Evolutionary conservation across 164 flowering plant genomes (phyloP).

Genomic region (Nelumbo lutea): DNA sequence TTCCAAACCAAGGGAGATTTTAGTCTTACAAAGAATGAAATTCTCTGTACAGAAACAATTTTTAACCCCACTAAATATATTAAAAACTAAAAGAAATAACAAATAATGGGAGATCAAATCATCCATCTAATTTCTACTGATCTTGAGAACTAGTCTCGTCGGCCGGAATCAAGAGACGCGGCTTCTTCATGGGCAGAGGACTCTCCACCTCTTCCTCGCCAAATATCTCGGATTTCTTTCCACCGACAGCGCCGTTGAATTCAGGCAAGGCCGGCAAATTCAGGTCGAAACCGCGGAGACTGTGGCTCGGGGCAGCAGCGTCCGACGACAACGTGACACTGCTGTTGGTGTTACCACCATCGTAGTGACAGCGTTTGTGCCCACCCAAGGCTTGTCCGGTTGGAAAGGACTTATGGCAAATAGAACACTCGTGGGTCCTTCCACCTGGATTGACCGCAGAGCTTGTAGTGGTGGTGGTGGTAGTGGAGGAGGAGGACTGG

Average conservation of each 20-base stretch:
- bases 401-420: constrained; percentile 49
- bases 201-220: constrained; percentile 47
- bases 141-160: background rate
- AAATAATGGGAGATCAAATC: background rate
- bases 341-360: constrained; percentile 27
- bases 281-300: constrained; percentile 50
- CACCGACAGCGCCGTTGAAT: constrained; percentile 5
- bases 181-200: constrained; percentile 46
- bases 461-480: constrained; percentile 7
- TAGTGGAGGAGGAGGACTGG: constrained; percentile 12
- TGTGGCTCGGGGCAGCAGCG: constrained; percentile 11
- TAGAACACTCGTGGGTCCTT: constrained; percentile 45
- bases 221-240: background rate
- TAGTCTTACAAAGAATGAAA: constrained; percentile 6
- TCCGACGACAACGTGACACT: constrained; percentile 21
- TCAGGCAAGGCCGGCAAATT: constrained; percentile 66
- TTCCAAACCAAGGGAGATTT: background rate
- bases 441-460: constrained; percentile 10
- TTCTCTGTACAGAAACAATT: constrained; percentile 10
- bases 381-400: constrained; percentile 75
- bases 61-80: too few species aligned
- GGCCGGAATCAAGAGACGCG: constrained; percentile 17
- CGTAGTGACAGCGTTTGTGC: constrained; percentile 65
- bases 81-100: background rate
- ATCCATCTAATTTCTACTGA: background rate